Base-by-base conservation (phyloP, 495 filamentous ascomycete species). In the Talaromyces adpressus region DNA sequence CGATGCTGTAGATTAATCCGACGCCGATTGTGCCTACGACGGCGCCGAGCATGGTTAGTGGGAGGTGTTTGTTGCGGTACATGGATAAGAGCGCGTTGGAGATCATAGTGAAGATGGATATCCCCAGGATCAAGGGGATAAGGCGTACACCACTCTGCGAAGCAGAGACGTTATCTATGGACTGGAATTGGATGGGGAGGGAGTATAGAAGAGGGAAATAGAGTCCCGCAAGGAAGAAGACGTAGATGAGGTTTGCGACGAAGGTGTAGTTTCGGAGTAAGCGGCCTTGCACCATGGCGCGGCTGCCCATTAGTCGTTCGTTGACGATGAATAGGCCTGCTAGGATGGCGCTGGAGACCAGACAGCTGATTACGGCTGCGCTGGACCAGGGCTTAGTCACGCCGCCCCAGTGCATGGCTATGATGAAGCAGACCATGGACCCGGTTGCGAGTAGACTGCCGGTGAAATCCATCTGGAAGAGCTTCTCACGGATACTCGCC, bases 51-150 rank as follows among this genome's bases (percentile, higher is more conserved):
- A 87, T 76, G 73, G 89, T 82, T 64, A 87, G 85, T 2, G 89
- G 88, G 1, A 83, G 79, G 72, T 91, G 90, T 68, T 91, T 89
- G 1, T 16, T 41, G 18, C 90, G 89, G 36, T 84, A 72, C 1
- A 75, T 65, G 1, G 83, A 85, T 32, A 89, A 80, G 8, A 81
- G 53, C 2, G 72, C 75, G 27, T 91, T 89, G 0, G 66, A 49
- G 2, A 68, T 45, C 1, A 79, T 66, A 20, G 73, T 71, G 16
- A 62, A 65, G 51, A 79, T 53, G 59, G 68, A 65, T 27, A 76
- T 63, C n/a, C 69, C 66, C 52, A 81, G 61, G 56, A 87, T 75
- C 12, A 84, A 66, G 3, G 84, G 80, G 6, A 87, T 75, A 30
- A 79, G 83, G 8, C 71, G 70, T 9, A 87, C 75, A 47, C 84